These are phyloP conservation scores for Phytophthora melonis DNA, from an alignment of 352 stramenopile genomes.

Conservation along the genomic window DNA sequence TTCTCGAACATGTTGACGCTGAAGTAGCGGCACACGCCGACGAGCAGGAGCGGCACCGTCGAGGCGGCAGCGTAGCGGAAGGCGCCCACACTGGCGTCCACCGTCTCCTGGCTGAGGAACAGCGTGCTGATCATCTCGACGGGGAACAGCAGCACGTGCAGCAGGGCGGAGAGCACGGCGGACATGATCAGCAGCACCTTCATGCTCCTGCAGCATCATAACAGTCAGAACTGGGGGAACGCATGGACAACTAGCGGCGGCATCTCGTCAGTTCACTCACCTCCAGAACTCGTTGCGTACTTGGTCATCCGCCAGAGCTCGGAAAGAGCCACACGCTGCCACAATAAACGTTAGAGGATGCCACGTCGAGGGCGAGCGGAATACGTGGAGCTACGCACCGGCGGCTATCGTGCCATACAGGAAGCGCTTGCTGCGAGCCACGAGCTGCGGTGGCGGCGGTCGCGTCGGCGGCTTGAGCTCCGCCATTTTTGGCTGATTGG, in stretches of 20 bases:
- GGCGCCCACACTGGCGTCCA: constrained; percentile 58
- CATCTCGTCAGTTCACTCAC: constrained; percentile 5
- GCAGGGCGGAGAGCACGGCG: constrained; percentile 56
- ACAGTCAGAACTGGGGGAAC: constrained; percentile 15
- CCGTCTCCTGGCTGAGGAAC: constrained; percentile 46
- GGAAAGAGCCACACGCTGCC: constrained; percentile 39
- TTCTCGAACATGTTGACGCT: constrained; percentile 74
- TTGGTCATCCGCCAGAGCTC: constrained; percentile 50
- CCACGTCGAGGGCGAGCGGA: not conserved
- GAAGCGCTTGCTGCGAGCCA: constrained; percentile 45
- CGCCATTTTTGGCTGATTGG: constrained; percentile 13
- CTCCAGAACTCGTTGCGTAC: constrained; percentile 65
- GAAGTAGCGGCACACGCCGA: constrained; percentile 64
- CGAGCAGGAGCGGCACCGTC: constrained; percentile 64
- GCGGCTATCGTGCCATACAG: constrained; percentile 39
- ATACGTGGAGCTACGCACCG: constrained; percentile 25
- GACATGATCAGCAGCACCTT: constrained; percentile 63
- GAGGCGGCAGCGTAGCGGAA: constrained; percentile 62
- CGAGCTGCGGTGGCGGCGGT: constrained; percentile 18
- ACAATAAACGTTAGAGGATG: not conserved
- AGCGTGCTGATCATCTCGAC: constrained; percentile 66
- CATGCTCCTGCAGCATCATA: constrained; percentile 43
- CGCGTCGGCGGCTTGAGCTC: constrained; percentile 4
- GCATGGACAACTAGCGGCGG: not conserved
- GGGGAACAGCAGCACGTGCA: constrained; percentile 63